phyloP scores from a whole-genome alignment of 140 eudicot genomes.

The Anethum foeniculum region DNA sequence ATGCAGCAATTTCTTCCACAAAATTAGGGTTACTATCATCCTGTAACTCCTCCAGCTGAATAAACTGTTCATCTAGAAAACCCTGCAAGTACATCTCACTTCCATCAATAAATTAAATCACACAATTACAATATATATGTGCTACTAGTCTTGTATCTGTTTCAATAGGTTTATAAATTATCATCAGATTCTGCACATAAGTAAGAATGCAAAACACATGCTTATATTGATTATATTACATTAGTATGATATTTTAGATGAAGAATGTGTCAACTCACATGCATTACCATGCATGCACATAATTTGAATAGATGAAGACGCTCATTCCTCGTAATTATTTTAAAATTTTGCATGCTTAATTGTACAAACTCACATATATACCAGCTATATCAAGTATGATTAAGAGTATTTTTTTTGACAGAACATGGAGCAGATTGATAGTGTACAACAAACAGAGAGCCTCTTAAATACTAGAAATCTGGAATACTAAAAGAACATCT shows the following conservation, averaged over 20 bases:
- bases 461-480: no score
- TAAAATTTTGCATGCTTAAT: no score
- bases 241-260: neutral
- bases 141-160: neutral
- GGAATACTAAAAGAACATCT: no score
- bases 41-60: conserved; percentile 79
- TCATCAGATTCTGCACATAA: neutral
- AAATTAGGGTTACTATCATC: conserved; percentile 77
- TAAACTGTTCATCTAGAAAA: conserved; percentile 71
- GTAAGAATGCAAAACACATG: neutral
- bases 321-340: neutral
- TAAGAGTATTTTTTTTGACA: no score
- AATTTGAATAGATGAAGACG: neutral
- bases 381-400: no score
- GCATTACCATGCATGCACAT: neutral
- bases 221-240: neutral
- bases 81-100: conserved; percentile 33
- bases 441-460: no score
- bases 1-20: conserved; percentile 83
- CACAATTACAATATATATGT: neutral
- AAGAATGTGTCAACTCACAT: neutral
- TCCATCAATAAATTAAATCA: neutral
- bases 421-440: no score
- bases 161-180: neutral
- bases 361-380: no score